phyloP scores from a whole-genome alignment of 192 early-diverging fungal species.

The Pilobolus umbonatus region DNA sequence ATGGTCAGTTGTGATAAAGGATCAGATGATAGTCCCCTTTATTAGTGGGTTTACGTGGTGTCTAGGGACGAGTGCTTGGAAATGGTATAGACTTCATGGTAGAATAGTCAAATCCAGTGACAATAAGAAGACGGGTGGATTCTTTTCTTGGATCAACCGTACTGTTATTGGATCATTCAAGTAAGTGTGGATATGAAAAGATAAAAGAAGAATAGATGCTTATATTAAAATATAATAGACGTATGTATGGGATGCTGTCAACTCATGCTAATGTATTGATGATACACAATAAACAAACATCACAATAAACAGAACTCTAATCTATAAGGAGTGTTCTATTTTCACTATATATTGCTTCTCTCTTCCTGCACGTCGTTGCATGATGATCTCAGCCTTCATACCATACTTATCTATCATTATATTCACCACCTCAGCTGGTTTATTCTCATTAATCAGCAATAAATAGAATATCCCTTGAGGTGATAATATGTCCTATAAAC shows the following conservation, averaged over 20 bases:
- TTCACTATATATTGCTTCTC: conserved; percentile 54
- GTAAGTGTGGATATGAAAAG: neutral
- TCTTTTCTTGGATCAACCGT: neutral
- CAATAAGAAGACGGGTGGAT: neutral
- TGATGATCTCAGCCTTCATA: conserved; percentile 42
- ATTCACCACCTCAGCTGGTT: conserved; percentile 70
- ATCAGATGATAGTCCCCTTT: conserved; percentile 35
- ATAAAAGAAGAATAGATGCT: neutral
- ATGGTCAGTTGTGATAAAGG: conserved; percentile 27
- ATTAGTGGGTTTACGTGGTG: conserved; percentile 33
- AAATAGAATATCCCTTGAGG: conserved; percentile 77
- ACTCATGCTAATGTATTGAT: neutral
- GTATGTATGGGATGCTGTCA: neutral
- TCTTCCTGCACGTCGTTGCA: conserved; percentile 47
- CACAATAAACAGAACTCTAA: neutral
- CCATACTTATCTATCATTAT: conserved; percentile 48
- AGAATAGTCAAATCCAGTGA: neutral
- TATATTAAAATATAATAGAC: neutral
- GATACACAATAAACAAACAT: neutral
- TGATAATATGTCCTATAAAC: conserved; percentile 54
- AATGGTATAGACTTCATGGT: conserved; percentile 21
- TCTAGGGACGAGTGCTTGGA: conserved; percentile 20
- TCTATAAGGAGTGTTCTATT: conserved; percentile 35
- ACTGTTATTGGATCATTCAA: neutral
- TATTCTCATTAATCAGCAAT: conserved; percentile 82